A percentile compares a stretch with the other conserved stretches of the same genome.
Conservation (phyloP, 768 basidiomycete genomes). For the Russula emetica region DNA sequence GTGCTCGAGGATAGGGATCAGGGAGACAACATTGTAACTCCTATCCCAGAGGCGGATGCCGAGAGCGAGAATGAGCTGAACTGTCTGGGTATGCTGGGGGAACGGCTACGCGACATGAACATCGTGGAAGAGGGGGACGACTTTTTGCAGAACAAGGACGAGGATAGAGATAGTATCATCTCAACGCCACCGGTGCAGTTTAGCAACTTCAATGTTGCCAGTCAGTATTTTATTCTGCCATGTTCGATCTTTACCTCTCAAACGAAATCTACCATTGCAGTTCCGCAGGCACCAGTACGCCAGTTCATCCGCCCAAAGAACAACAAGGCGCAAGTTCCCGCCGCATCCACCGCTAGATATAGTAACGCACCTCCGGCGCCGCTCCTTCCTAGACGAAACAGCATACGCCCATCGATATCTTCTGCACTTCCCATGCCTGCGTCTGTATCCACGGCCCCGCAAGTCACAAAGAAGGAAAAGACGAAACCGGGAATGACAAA, state of each 20-base stretch:
- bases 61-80: conserved; percentile 16
- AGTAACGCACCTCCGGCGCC: background rate
- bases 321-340: background rate
- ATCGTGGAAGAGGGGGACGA: conserved; percentile 19
- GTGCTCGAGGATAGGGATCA: background rate
- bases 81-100: conserved; percentile 7
- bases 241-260: background rate
- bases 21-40: background rate
- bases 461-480: conserved; percentile 7
- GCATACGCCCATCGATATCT: conserved; percentile 13
- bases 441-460: background rate
- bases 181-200: conserved; percentile 8
- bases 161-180: background rate
- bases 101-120: conserved; percentile 20
- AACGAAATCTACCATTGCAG: background rate
- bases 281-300: conserved; percentile 4
- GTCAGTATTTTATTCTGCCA: background rate
- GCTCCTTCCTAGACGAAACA: background rate
- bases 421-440: conserved; percentile 5
- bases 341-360: background rate
- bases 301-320: conserved; percentile 9
- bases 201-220: background rate
- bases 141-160: background rate
- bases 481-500: background rate
- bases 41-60: background rate